A percentile compares a stretch with the other conserved stretches of the same genome.
Evolutionary conservation across 176 grass and related monocot genomes (phyloP).

Genomic region (Secale cereale): DNA sequence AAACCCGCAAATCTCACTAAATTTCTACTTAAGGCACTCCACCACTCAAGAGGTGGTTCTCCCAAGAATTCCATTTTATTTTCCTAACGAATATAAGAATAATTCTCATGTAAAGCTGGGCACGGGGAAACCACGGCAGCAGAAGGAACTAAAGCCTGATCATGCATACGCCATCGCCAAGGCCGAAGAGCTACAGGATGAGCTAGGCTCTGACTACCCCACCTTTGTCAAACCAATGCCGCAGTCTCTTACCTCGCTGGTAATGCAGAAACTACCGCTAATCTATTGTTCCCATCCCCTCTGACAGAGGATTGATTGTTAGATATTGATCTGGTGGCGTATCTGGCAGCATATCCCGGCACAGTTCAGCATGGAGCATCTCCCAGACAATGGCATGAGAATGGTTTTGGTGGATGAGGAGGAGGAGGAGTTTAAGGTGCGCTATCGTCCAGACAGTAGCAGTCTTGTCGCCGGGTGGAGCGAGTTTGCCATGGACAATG

Average conservation of each 20-base stretch:
- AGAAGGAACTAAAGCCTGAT: slow-evolving; percentile 41
- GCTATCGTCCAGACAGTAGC: slow-evolving; percentile 47
- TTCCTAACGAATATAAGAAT: not conserved
- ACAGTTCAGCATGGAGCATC: slow-evolving; percentile 52
- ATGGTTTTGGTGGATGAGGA: slow-evolving; percentile 58
- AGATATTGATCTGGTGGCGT: not conserved
- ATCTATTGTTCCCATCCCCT: not conserved
- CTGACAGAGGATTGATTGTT: not conserved
- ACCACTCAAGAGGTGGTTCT: not conserved
- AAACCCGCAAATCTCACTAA: not conserved
- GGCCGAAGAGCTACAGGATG: slow-evolving; percentile 51
- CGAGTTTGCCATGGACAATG: slow-evolving; percentile 58
- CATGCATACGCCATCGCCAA: slow-evolving; percentile 50
- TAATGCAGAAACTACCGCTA: slow-evolving; percentile 18
- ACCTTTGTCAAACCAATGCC: slow-evolving; percentile 71
- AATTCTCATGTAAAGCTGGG: not conserved
- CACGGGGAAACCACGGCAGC: not conserved
- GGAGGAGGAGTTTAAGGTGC: slow-evolving; percentile 33
- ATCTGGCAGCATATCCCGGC: slow-evolving; percentile 57
- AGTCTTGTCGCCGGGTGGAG: slow-evolving; percentile 70
- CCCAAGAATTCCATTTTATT: not conserved
- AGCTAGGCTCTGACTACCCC: slow-evolving; percentile 41
- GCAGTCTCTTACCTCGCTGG: slow-evolving; percentile 80
- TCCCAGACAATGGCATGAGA: slow-evolving; percentile 42
- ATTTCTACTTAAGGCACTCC: not conserved